Base-by-base conservation (phyloP, 225 moss, liverwort and hornwort species). In the Polytrichum formosum region DNA sequence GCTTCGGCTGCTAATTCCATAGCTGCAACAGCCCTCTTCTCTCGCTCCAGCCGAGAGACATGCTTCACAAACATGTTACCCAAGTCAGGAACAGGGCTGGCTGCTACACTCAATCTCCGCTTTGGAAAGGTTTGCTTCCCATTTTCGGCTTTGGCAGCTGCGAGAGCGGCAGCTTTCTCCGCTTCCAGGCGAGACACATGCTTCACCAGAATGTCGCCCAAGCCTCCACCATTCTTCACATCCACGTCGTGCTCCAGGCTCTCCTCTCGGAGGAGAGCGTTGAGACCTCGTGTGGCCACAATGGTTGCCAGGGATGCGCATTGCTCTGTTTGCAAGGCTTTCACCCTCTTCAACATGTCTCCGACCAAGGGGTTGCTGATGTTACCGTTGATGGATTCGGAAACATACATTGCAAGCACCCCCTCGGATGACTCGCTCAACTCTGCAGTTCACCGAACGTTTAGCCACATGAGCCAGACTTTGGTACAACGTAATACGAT, bases 121-220 rank as follows among this genome's bases (percentile, higher is more conserved):
- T 56, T 77, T 69, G 70, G 77, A 26, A 77, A 65, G 17, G 26
- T 70, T 70, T 65, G 70, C 55, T 77, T 70, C 31, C 77, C 81
- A 28, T 81, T 74, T 30, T 72, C 80, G 10, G 81, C 67, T 71
- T 68, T 81, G 54, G 81, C 77, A 65, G 81, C 70, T 35, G 70
- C 81, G 22, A 70, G 19, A 27, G 69, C 69, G 0, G 69, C 69
- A 23, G 77, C 54, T 54, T 71, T 81, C 71, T 77, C 81, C 53
- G 81, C 81, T 71, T 81, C 81, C 21, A 81, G 70, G 31, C 81
- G 81, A 26, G 81, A 77, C 27, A 81, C 81, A 54, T 77, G 81
- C 71, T 81, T 81, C 26, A 81, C 67, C 67, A 81, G 28, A 28
- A 81, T 35, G 67, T 81, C 77, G 63, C 74, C 81, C 77, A 81